Base-by-base conservation (phyloP, 768 basidiomycete genomes). In the Polyporus arcularius region DNA sequence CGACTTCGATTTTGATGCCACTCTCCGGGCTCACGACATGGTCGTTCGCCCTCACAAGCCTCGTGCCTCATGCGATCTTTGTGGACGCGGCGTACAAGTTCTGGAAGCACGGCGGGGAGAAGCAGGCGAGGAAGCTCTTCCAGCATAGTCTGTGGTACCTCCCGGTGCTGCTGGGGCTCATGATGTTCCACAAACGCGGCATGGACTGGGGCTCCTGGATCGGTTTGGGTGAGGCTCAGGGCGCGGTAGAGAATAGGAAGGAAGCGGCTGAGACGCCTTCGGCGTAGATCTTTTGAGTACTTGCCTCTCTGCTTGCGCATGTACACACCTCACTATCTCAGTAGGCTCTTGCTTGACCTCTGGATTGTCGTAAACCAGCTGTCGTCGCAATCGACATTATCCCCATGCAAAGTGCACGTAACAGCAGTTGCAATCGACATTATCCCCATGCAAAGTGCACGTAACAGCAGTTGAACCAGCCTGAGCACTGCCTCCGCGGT, bases 151-250 rank as follows among this genome's bases (percentile, higher is more conserved):
- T 98, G 65, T 94, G 94, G 89, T 95, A 95, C 76, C 72, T 98
- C 43, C 96, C 96, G 0, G 88, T 90, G 6, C 78, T 98, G 6
- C 79, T 98, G 62, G 94, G 87, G 3, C 78, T 98, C 65, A 94
- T 96, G 91, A 94, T 99, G 92, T 78, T 90, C 57, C 94, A 96
- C 75, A 98, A 98, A 77, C 86, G 88, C 68, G 90, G 90, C 0
- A 78, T 90, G 66, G 86, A 89, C 64, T 94, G 92, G 92, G 66
- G 79, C 28, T 75, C 82, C 47, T 89, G 87, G 87, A 35, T 86
- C 9, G 81, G 84, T 10, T 11, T 62, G 26, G 53, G 46, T 9
- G n/a, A 39, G n/a, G 60, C 65, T 7, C 51, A 59, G 42, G 39
- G 58, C 45, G 26, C 30, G 21, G 63, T 60, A 30, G 55, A 28